phyloP scores from a whole-genome alignment of 345 rosid species.

The Citrus hindsii region DNA sequence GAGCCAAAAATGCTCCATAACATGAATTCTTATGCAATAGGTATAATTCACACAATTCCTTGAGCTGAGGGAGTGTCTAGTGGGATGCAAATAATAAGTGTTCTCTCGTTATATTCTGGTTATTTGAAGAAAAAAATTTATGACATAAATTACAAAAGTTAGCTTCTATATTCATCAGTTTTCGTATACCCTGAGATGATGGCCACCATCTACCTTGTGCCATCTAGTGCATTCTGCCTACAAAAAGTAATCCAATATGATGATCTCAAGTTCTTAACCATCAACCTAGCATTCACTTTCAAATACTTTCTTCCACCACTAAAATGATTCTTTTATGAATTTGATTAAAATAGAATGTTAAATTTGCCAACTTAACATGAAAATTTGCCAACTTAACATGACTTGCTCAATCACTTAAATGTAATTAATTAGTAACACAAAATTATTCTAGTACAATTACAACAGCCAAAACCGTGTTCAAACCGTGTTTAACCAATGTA shows the following conservation, averaged over 20 bases:
- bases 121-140: background rate
- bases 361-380: background rate
- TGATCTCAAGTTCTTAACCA: background rate
- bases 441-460: background rate
- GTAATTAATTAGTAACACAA: too few species aligned
- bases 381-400: background rate
- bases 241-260: background rate
- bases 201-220: background rate
- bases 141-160: too few species aligned
- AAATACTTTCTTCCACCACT: background rate
- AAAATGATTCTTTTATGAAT: background rate
- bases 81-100: background rate
- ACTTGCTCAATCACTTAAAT: too few species aligned
- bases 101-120: background rate
- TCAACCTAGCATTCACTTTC: background rate
- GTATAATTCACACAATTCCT: background rate
- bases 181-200: background rate
- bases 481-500: background rate
- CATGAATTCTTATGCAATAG: background rate
- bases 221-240: background rate
- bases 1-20: background rate
- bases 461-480: background rate
- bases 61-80: background rate
- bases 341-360: background rate
- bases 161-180: background rate